A percentile compares a stretch with the other conserved stretches of the same genome.
These are phyloP conservation scores for Bombardia bombarda DNA, from an alignment of 495 filamentous ascomycete genomes.

Conservation along the genomic window DNA sequence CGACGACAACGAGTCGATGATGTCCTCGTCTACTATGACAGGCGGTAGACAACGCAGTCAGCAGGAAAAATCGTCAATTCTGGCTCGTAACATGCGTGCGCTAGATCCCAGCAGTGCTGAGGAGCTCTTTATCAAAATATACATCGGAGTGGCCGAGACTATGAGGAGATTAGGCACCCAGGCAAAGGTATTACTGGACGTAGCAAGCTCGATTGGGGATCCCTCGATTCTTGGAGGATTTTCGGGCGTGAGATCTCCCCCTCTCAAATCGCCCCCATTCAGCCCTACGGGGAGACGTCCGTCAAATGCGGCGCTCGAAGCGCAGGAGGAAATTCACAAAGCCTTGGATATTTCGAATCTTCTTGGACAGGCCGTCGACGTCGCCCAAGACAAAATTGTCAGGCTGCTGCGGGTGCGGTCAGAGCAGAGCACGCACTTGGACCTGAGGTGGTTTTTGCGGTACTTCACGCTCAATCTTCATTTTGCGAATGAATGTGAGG, in stretches of 20 bases:
- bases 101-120: conserved; percentile 82
- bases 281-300: conserved; percentile 34
- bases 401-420: conserved; percentile 88
- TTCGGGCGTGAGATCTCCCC: conserved; percentile 37
- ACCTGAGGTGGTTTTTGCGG: conserved; percentile 69
- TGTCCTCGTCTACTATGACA: conserved; percentile 75
- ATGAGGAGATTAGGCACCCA: conserved; percentile 79
- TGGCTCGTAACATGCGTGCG: conserved; percentile 86
- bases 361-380: conserved; percentile 88
- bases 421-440: conserved; percentile 67
- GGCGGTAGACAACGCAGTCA: conserved; percentile 60
- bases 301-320: conserved; percentile 24
- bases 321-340: conserved; percentile 76
- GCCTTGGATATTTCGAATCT: conserved; percentile 88
- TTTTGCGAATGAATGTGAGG: conserved; percentile 95
- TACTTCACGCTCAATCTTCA: conserved; percentile 92
- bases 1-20: conserved; percentile 84
- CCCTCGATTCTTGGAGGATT: conserved; percentile 8
- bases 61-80: conserved; percentile 80
- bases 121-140: conserved; percentile 71
- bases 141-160: conserved; percentile 79
- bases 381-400: conserved; percentile 84
- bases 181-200: conserved; percentile 90
- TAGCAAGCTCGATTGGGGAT: conserved; percentile 68
- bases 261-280: conserved; percentile 39